Percentiles rank a stretch among this genome's conserved stretches.
These are phyloP conservation scores for Pezicula neosporulosa DNA, from an alignment of 2,329 filamentous ascomycete species.

Conservation along the genomic window DNA sequence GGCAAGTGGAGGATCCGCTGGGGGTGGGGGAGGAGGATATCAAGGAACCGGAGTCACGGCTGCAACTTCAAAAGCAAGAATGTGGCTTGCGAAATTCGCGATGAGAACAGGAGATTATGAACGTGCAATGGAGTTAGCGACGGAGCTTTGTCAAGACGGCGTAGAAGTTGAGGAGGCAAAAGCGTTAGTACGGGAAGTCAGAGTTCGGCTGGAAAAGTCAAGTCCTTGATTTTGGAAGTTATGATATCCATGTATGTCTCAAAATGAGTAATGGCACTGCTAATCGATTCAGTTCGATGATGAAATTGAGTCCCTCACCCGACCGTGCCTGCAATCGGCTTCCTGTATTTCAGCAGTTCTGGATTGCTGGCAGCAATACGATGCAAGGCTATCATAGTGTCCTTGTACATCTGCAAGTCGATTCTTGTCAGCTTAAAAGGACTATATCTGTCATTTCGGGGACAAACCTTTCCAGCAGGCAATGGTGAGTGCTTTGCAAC, in stretches of 20 bases:
- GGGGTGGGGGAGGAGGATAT: slow-evolving; percentile 33
- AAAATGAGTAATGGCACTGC: background rate
- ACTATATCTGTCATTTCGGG: background rate
- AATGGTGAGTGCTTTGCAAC: background rate
- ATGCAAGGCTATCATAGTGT: slow-evolving; percentile 3
- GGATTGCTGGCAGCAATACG: slow-evolving; percentile 1
- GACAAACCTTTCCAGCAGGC: slow-evolving; percentile 1
- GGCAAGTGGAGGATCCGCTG: slow-evolving; percentile 22
- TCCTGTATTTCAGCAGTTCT: background rate
- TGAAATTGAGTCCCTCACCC: no score
- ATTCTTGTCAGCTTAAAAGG: background rate
- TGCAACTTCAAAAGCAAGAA: slow-evolving; percentile 85
- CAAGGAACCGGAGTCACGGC: slow-evolving; percentile 79
- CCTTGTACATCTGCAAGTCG: slow-evolving; percentile 1
- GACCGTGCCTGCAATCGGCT: no score
- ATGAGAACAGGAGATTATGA: slow-evolving; percentile 73
- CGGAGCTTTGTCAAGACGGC: slow-evolving; percentile 91
- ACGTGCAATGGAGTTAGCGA: slow-evolving; percentile 76
- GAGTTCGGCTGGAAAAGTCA: slow-evolving; percentile 57
- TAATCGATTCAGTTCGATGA: no score
- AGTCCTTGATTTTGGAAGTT: background rate
- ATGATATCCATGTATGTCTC: background rate
- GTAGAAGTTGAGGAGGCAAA: slow-evolving; percentile 97
- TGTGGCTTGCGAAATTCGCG: slow-evolving; percentile 88
- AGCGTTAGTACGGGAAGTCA: slow-evolving; percentile 81